These are phyloP conservation scores for Pulveroboletus frians DNA, from an alignment of 768 basidiomycete species.

Conservation along the genomic window DNA sequence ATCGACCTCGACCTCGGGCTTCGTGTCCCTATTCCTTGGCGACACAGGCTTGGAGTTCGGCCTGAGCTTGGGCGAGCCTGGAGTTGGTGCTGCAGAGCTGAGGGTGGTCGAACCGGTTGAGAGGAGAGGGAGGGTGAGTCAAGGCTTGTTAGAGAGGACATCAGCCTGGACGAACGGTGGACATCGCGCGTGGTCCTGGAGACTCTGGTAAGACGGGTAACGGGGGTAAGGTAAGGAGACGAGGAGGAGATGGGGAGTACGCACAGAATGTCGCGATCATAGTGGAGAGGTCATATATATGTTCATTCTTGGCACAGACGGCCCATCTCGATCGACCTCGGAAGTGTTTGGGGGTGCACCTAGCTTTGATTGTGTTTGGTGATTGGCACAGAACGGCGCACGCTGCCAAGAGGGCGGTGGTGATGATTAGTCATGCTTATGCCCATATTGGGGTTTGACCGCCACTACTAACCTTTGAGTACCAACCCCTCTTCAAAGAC, in stretches of 20 bases:
- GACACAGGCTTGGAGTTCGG: constrained; percentile 76
- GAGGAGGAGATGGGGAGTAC: constrained; percentile 25
- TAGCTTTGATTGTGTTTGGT: too few relatives aligned
- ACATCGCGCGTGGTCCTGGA: constrained; percentile 50
- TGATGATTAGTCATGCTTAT: too few relatives aligned
- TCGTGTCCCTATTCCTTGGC: constrained; percentile 62
- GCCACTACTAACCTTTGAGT: too few relatives aligned
- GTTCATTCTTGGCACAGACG: too few relatives aligned
- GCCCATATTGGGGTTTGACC: too few relatives aligned
- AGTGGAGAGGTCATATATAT: constrained; percentile 65
- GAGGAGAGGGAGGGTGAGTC: constrained; percentile 42
- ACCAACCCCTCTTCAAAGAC: too few relatives aligned
- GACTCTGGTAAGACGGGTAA: constrained; percentile 74
- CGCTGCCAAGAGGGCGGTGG: too few relatives aligned
- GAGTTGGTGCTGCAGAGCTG: constrained; percentile 20
- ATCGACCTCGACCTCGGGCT: background rate
- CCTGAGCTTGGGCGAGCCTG: constrained; percentile 63
- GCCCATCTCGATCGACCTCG: too few relatives aligned
- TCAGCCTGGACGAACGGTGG: constrained; percentile 28
- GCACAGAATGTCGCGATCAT: constrained; percentile 82
- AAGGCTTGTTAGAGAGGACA: constrained; percentile 18
- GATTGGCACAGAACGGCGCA: too few relatives aligned
- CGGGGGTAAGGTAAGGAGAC: constrained; percentile 17
- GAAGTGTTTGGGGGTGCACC: too few relatives aligned
- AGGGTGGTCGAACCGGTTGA: constrained; percentile 29